Evolutionary conservation across 768 basidiomycete genomes (phyloP), one percentile per base, ranked within the genome.

Genomic region (Xanthoconium stramineum): DNA sequence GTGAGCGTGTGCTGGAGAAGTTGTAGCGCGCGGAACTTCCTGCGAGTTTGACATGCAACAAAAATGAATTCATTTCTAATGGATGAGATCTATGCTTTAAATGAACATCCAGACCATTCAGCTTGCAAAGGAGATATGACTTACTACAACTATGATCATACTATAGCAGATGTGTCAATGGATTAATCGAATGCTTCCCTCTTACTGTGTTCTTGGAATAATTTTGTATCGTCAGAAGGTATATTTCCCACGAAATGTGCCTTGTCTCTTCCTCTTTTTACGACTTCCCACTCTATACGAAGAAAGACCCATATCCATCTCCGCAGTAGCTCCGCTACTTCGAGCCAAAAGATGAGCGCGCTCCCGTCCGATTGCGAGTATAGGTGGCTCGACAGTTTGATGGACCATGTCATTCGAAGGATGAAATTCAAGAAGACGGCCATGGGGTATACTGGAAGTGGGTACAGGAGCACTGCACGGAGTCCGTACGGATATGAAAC

Each of bases 251-350:
- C 32, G 9, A 43, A 13, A n/a, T 24, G 48, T 3, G 50, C 28
- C 53, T 24, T 54, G n/a, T 55, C 65, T 19, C 57, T 64, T 36
- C 74, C 71, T 65, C 76, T 78, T 73, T 83, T 91, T 48, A 93
- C 83, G 10, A 86, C 80, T 74, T 98, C 96, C 97, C 96, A 99
- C 74, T 99, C 97, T 40, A 98, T 84, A 37, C 97, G 84, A 59
- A 98, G 72, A 73, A 97, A 98, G 29, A 97, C 94, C 97, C 97
- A 99, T 77, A 98, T 81, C 97, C 97, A 99, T 64, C 97, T 74
- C 60, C 97, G 79, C 36, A 93, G 68, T 32, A 99, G 74, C 74
- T 98, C 97, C 33, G 94, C 84, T 42, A 90, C 79, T 73, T 99
- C 94, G 50, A 98, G 81, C 79, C 88, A 83, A 74, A 98, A 97